These are phyloP conservation scores for Penicillium antarcticum DNA, from an alignment of 495 filamentous ascomycete species.

Conservation along the genomic window DNA sequence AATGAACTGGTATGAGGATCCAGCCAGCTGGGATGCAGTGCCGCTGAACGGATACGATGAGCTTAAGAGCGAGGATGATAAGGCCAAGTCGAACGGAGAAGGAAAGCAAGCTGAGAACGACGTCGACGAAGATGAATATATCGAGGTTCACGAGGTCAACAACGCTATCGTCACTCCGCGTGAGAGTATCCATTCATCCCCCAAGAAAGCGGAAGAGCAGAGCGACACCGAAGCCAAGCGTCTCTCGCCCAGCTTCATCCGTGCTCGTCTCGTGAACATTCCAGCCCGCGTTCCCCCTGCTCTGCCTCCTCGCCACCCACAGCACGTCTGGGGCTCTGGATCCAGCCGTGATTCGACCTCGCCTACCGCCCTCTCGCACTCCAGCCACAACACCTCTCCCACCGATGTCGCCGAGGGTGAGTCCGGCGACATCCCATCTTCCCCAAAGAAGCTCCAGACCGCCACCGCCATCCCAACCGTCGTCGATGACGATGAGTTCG, in stretches of 20 bases:
- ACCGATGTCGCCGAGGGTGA: slow-evolving; percentile 13
- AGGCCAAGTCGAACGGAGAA: no score
- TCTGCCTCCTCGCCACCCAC: slow-evolving; percentile 59
- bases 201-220: slow-evolving; percentile 45
- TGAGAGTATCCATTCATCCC: slow-evolving; percentile 47
- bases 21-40: slow-evolving; percentile 31
- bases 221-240: slow-evolving; percentile 44
- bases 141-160: slow-evolving; percentile 42
- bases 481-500: slow-evolving; percentile 18
- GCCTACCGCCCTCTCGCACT: slow-evolving; percentile 25
- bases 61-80: slow-evolving; percentile 5
- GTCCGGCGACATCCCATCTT: slow-evolving; percentile 13
- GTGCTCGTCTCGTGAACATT: slow-evolving; percentile 67
- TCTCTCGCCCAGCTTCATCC: slow-evolving; percentile 50
- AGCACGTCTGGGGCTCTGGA: slow-evolving; percentile 31
- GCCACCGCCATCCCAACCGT: slow-evolving; percentile 9
- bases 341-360: slow-evolving; percentile 26
- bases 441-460: slow-evolving; percentile 19
- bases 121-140: slow-evolving; percentile 29
- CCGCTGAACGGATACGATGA: slow-evolving; percentile 29
- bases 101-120: not conserved
- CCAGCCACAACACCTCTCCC: slow-evolving; percentile 19
- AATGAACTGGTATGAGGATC: slow-evolving; percentile 23
- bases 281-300: slow-evolving; percentile 65
- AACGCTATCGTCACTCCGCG: slow-evolving; percentile 45